Base-by-base conservation (phyloP, 2,329 filamentous ascomycete genomes). In the Escovopsis weberi region DNA sequence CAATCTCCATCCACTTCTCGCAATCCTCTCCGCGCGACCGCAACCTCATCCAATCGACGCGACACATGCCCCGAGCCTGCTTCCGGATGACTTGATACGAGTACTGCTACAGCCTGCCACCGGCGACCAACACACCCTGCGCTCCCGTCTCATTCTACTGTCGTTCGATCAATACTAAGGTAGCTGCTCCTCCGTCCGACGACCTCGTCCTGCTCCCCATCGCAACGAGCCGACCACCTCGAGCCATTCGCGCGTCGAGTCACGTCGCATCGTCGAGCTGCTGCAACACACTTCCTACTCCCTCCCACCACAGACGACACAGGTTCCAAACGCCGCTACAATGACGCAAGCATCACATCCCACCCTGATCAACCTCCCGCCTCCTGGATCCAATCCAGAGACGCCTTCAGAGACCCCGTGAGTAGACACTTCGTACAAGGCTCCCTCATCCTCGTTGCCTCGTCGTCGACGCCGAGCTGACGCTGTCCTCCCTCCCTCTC, bases 391-490 rank as follows among this genome's bases (percentile, higher is more conserved):
- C 33, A 83, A 85, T 48, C 81, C 85, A 43, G 82, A 85, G 50
- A 94, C 87, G 19, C 88, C 87, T 30, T 88, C 82, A 42, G 88
- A 95, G 55, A 81, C 85, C 65, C 88, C 88, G 85, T 94, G 73
- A 67, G 83, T 23, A 23, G 23, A 23, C 5, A n/a, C n/a, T n/a
- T n/a, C n/a, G n/a, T 70, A 37, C 26, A 30, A 26, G 6, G 12
- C 38, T 30, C 38, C 19, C 70, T 35, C 12, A n/a, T 11, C 6
- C 19, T 15, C n/a, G n/a, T n/a, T n/a, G n/a, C 38, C 4, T 33
- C 32, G 35, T 47, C 38, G 6, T 2, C 9, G 10, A 12, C 18
- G 9, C 18, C 12, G 23, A 26, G 39, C 26, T 40, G 26, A 40
- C 23, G 3, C 23, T 35, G 39, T 5, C 6, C 10, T 10, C 26